Evolutionary conservation across 495 filamentous ascomycete genomes (phyloP), one percentile per base, ranked within the genome.

Genomic region (Jackrogersella multiformis): DNA sequence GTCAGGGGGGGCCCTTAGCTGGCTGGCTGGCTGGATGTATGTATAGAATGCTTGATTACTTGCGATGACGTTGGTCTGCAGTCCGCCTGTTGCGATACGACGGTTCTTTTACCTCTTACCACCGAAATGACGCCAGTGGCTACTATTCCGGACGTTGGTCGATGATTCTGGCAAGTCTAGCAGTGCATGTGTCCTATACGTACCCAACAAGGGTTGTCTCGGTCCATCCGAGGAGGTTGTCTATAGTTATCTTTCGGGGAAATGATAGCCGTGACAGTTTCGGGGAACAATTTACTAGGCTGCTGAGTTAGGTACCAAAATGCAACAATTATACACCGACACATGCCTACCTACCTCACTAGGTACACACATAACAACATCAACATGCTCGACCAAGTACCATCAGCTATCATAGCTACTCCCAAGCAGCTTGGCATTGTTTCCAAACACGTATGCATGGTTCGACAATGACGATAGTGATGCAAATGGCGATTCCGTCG

Each of bases 91-190:
- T 57, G 52, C 61, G 35, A 69, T 65, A 23, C 66, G 49, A 53
- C 51, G 56, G 38, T 62, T 66, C 7, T 7, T 30, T n/a, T n/a
- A n/a, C n/a, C 56, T 35, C 30, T 24, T 32, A 13, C 39, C 32
- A 10, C 67, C 57, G 61, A 52, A 13, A 66, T 70, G 67, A 70
- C 67, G 67, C 61, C 66, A 52, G 67, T 62, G 61, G 61, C 67
- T 70, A 56, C 56, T 28, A 30, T 44, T 26, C 55, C 10, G 3
- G 18, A 54, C 34, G 26, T 34, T 53, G 36, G 12, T 52, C 24
- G 24, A 51, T 57, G 49, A 45, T 68, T 63, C 36, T 20, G 21
- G 53, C 52, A 45, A 45, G 41, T 45, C 41, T 45, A 23, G 41
- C 41, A 45, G 41, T 55, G 49, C 48, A 54, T 49, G 64, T 64